phyloP scores from a whole-genome alignment of 73 alveolate genomes.

The Tetrahymena borealis region DNA sequence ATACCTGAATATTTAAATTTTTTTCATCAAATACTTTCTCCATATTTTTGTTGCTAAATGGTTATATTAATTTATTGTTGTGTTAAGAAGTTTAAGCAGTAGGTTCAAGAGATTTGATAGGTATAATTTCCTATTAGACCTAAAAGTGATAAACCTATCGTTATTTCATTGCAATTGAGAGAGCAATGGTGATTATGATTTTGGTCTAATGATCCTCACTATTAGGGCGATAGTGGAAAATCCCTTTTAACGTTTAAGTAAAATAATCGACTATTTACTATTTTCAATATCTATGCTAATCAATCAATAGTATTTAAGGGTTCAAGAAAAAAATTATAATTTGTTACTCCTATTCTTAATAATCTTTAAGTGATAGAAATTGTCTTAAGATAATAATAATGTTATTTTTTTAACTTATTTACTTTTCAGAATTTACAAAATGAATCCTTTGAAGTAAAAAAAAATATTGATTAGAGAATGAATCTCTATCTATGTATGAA shows the following conservation, averaged over 20 bases:
- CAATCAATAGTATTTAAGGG: background rate
- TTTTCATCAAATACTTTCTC: background rate
- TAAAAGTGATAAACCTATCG: background rate
- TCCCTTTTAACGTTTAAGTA: background rate
- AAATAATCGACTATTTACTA: no score
- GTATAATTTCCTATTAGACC: background rate
- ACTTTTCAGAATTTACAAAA: no score
- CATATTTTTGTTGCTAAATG: background rate
- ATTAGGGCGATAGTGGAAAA: background rate
- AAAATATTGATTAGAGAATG: no score
- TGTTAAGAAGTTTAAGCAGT: background rate
- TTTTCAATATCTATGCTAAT: no score
- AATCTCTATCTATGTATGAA: no score
- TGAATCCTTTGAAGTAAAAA: no score
- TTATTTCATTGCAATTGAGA: background rate
- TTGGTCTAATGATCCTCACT: background rate
- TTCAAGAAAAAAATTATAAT: background rate
- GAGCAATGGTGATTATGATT: background rate
- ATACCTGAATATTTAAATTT: background rate
- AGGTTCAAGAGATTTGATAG: background rate
- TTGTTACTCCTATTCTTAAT: no score
- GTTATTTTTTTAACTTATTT: no score
- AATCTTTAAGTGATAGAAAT: no score
- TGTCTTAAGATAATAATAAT: no score
- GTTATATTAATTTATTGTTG: background rate